A percentile compares a stretch with the other conserved stretches of the same genome.
phyloP scores from a whole-genome alignment of 352 stramenopile species.

The Stephanocyclus meneghinianus region DNA sequence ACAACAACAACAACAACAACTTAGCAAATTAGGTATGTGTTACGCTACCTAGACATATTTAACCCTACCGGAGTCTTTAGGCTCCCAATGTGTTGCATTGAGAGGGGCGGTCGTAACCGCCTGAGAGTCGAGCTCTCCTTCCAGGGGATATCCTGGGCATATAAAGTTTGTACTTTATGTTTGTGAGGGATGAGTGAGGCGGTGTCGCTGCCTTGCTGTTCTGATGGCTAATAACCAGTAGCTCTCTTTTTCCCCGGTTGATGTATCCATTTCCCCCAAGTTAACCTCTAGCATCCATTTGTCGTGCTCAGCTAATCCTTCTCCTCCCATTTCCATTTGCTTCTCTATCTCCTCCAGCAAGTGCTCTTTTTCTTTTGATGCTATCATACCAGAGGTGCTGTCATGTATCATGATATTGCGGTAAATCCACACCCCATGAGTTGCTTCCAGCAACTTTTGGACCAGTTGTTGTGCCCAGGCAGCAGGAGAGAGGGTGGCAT shows the following conservation, averaged over 20 bases:
- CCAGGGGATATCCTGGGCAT: background rate
- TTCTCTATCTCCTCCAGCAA: constrained; percentile 2
- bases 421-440: background rate
- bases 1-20: background rate
- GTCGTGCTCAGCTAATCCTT: constrained; percentile 1
- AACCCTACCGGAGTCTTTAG: background rate
- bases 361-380: background rate
- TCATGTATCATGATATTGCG: constrained; percentile 7
- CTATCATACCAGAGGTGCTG: background rate
- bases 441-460: no score
- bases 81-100: background rate
- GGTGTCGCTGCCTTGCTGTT: background rate
- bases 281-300: constrained; percentile 5
- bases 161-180: no score
- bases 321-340: background rate
- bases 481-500: background rate
- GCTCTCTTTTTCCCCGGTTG: background rate
- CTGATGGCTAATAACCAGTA: background rate
- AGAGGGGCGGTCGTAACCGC: background rate
- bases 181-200: no score
- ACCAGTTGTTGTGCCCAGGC: background rate
- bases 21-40: background rate
- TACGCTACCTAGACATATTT: background rate
- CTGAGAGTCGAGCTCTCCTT: background rate
- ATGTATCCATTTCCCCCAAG: background rate